Conservation (phyloP, 768 basidiomycete species). For the Lactarius quietus region DNA sequence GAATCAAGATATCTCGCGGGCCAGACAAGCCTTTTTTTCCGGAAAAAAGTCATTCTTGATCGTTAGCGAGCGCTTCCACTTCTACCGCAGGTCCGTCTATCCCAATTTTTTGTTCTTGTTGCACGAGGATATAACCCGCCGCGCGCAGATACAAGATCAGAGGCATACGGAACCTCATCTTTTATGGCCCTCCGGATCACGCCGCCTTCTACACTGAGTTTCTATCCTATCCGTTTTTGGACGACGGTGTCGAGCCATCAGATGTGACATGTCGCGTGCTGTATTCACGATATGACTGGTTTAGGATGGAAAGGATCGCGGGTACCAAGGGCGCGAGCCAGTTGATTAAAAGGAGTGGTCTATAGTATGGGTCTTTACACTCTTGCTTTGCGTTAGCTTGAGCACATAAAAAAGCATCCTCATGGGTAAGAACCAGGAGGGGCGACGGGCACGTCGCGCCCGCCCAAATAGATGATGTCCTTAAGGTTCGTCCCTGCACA, state of each 20-base stretch:
- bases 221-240: conserved; percentile 86
- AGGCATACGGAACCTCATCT: conserved; percentile 88
- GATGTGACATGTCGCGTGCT: conserved; percentile 81
- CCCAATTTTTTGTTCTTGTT: neutral
- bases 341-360: conserved; percentile 27
- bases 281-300: conserved; percentile 87
- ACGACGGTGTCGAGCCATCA: conserved; percentile 77
- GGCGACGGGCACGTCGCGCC: neutral
- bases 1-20: conserved; percentile 91
- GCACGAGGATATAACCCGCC: conserved; percentile 1
- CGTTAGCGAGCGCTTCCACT: conserved; percentile 97
- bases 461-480: neutral
- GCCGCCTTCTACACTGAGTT: conserved; percentile 90
- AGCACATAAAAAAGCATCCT: neutral
- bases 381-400: conserved; percentile 9
- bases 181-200: conserved; percentile 91
- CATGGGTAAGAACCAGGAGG: neutral
- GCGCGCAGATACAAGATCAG: conserved; percentile 78
- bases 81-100: conserved; percentile 70
- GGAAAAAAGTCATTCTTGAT: conserved; percentile 84
- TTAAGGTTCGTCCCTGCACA: conserved; percentile 19
- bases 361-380: conserved; percentile 1
- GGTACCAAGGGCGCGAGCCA: conserved; percentile 40
- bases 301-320: conserved; percentile 83
- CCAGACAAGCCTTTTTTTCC: conserved; percentile 87